A percentile compares a stretch with the other conserved stretches of the same genome.
Conservation (phyloP, 805 yeast genomes). For the Candida awuae region DNA sequence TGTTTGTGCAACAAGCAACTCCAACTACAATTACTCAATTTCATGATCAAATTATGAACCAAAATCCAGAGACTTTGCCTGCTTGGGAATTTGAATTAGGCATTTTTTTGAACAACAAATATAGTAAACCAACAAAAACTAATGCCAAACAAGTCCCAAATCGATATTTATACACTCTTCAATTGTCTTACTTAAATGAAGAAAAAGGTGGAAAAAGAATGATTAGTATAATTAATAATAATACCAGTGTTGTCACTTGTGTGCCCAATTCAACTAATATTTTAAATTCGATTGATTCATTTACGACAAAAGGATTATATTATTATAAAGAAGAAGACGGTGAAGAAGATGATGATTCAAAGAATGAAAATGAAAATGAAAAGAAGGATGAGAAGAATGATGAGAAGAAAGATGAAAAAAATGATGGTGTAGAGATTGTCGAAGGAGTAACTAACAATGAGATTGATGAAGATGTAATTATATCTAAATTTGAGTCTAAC, state of each 20-base stretch:
- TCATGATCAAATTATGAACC: conserved; percentile 64
- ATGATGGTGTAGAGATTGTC: conserved; percentile 6
- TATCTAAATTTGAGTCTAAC: conserved; percentile 23
- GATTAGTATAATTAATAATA: conserved; percentile 41
- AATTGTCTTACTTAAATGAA: conserved; percentile 38
- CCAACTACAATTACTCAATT: conserved; percentile 59
- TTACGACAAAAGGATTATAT: conserved; percentile 3
- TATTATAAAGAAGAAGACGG: conserved; percentile 6
- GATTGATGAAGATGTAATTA: conserved; percentile 12
- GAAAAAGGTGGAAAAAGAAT: conserved; percentile 29
- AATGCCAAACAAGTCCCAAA: conserved; percentile 32
- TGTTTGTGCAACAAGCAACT: conserved; percentile 36
- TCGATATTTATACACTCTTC: conserved; percentile 42
- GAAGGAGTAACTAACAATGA: conserved; percentile 11
- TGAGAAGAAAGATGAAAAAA: background rate
- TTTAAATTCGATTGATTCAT: conserved; percentile 9
- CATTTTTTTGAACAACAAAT: conserved; percentile 57
- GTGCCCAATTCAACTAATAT: conserved; percentile 20
- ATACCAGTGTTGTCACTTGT: conserved; percentile 29
- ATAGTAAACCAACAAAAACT: conserved; percentile 35
- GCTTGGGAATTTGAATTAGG: conserved; percentile 65
- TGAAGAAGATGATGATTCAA: background rate
- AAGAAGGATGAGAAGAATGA: background rate
- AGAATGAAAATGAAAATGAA: background rate
- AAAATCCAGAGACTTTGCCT: conserved; percentile 51